Evolutionary conservation across 352 stramenopile genomes (phyloP).

Genomic region (Phytophthora pini): DNA sequence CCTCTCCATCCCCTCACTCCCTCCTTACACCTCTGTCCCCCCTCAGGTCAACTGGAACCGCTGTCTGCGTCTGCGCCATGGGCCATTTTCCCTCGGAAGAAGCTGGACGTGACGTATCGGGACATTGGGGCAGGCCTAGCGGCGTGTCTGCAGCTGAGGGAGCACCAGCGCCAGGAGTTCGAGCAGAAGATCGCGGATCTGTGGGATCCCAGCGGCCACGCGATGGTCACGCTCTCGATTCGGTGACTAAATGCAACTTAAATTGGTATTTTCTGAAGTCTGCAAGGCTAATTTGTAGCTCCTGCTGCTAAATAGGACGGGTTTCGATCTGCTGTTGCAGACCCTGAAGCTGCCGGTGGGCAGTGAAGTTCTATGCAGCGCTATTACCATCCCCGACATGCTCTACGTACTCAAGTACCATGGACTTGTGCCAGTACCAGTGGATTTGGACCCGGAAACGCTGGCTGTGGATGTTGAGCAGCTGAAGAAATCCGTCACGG

Average conservation of each 20-base stretch:
- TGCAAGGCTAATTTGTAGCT: neutral
- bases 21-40: neutral
- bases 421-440: conserved; percentile 72
- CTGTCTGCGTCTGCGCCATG: conserved; percentile 68
- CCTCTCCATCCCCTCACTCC: neutral
- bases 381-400: conserved; percentile 90
- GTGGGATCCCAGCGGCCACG: conserved; percentile 66
- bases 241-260: conserved; percentile 36
- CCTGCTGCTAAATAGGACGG: conserved; percentile 52
- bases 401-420: conserved; percentile 80
- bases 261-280: neutral
- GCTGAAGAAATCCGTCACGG: conserved; percentile 51
- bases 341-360: conserved; percentile 71
- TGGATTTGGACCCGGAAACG: conserved; percentile 75
- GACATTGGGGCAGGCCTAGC: conserved; percentile 67
- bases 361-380: conserved; percentile 80
- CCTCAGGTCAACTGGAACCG: conserved; percentile 55
- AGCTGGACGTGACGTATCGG: conserved; percentile 79
- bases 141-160: conserved; percentile 61
- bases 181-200: conserved; percentile 54
- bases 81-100: conserved; percentile 85
- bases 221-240: conserved; percentile 77
- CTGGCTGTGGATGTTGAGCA: conserved; percentile 61
- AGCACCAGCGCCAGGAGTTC: conserved; percentile 61
- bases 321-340: conserved; percentile 82